Evolutionary conservation across 2,329 filamentous ascomycete species (phyloP).

Genomic region (Exophiala spinifera): DNA sequence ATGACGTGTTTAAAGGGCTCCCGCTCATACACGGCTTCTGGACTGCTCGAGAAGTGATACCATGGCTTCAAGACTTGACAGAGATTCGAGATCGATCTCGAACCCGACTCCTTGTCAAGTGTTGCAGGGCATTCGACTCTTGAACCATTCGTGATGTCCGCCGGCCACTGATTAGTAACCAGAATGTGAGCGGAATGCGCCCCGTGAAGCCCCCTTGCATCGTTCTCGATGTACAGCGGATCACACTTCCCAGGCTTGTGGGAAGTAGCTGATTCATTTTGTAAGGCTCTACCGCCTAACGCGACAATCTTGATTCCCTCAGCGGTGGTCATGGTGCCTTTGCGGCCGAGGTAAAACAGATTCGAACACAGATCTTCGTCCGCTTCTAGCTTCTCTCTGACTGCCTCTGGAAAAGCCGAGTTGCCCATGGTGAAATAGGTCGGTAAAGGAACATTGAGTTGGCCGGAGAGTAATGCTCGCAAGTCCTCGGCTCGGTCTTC

Average conservation of each 20-base stretch:
- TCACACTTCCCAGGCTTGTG: constrained; percentile 69
- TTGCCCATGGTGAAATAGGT: constrained; percentile 88
- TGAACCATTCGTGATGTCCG: constrained; percentile 66
- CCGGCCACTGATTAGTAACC: constrained; percentile 82
- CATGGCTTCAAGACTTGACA: constrained; percentile 78
- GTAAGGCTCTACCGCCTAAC: constrained; percentile 67
- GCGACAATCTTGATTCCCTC: constrained; percentile 86
- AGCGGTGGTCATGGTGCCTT: constrained; percentile 81
- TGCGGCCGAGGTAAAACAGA: constrained; percentile 82
- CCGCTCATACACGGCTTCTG: constrained; percentile 76
- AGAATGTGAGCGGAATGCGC: constrained; percentile 81
- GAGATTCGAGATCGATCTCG: constrained; percentile 72
- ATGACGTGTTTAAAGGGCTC: constrained; percentile 68
- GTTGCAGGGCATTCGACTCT: constrained; percentile 58
- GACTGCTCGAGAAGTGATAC: constrained; percentile 78
- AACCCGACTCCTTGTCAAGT: constrained; percentile 47
- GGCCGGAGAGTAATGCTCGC: constrained; percentile 66
- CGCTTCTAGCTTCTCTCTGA: constrained; percentile 70
- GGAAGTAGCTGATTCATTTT: constrained; percentile 58
- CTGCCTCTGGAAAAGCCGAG: constrained; percentile 64
- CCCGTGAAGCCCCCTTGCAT: constrained; percentile 71
- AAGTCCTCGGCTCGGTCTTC: constrained; percentile 51
- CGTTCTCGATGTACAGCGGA: constrained; percentile 73
- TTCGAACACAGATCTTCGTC: constrained; percentile 81
- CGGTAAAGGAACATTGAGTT: constrained; percentile 70